phyloP scores from a whole-genome alignment of 2,329 filamentous ascomycete genomes.

The Fusarium buharicum region DNA sequence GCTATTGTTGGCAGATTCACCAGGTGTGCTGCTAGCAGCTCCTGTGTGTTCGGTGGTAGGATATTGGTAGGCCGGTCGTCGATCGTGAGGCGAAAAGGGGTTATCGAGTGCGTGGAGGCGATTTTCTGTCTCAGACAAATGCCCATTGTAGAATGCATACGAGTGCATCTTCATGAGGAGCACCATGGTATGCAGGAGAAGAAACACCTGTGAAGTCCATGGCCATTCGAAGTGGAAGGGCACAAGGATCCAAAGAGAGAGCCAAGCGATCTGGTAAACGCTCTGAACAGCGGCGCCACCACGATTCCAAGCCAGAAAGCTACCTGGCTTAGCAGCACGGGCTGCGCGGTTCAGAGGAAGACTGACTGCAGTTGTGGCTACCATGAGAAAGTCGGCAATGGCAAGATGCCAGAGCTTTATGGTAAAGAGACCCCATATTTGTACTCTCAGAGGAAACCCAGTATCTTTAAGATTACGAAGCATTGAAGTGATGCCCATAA shows the following conservation, averaged over 20 bases:
- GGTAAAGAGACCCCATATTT: conserved; percentile 89
- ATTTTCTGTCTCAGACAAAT: conserved; percentile 86
- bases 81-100: conserved; percentile 69
- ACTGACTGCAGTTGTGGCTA: conserved; percentile 75
- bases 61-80: conserved; percentile 79
- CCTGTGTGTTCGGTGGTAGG: conserved; percentile 65
- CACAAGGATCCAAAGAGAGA: conserved; percentile 82
- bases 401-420: conserved; percentile 89
- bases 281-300: conserved; percentile 87
- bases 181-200: conserved; percentile 89
- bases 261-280: conserved; percentile 81
- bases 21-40: conserved; percentile 52
- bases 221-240: conserved; percentile 91
- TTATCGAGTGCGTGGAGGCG: conserved; percentile 82
- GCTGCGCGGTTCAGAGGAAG: conserved; percentile 79
- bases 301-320: conserved; percentile 74
- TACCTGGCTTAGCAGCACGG: conserved; percentile 61
- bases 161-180: conserved; percentile 99
- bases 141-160: conserved; percentile 97
- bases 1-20: conserved; percentile 13
- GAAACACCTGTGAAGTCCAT: conserved; percentile 97
- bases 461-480: conserved; percentile 94
- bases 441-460: conserved; percentile 82
- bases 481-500: conserved; percentile 97
- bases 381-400: conserved; percentile 87